phyloP scores from a whole-genome alignment of 2,329 filamentous ascomycete species.

The Nemania serpens region DNA sequence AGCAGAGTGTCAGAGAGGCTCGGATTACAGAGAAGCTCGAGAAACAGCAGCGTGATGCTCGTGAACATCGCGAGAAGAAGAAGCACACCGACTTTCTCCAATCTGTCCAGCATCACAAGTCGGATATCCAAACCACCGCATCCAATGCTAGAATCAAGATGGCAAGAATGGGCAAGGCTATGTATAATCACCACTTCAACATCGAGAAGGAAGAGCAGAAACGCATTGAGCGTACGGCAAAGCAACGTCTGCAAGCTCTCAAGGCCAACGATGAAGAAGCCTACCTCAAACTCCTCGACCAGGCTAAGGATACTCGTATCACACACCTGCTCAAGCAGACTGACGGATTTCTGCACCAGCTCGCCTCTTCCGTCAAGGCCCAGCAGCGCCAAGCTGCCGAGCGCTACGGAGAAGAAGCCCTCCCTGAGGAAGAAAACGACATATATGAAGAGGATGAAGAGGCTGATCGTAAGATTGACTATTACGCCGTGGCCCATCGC shows the following conservation, averaged over 20 bases:
- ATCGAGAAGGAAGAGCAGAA: conserved; percentile 99
- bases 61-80: conserved; percentile 96
- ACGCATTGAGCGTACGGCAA: conserved; percentile 94
- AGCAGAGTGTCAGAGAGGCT: conserved; percentile 92
- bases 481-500: conserved; percentile 97
- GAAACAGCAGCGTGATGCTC: conserved; percentile 96
- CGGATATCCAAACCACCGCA: conserved; percentile 74
- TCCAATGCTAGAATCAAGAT: conserved; percentile 72
- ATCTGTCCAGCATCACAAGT: conserved; percentile 80
- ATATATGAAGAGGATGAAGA: conserved; percentile 72
- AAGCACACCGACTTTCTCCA: conserved; percentile 92
- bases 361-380: conserved; percentile 90
- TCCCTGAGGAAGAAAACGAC: conserved; percentile 68
- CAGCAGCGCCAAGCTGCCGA: conserved; percentile 86
- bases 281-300: conserved; percentile 95
- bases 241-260: conserved; percentile 97
- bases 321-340: conserved; percentile 96
- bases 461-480: conserved; percentile 83
- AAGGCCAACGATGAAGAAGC: conserved; percentile 99
- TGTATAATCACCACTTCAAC: conserved; percentile 88
- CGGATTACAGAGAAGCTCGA: conserved; percentile 98
- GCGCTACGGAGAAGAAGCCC: conserved; percentile 70
- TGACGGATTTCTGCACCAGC: conserved; percentile 94
- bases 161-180: conserved; percentile 85
- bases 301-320: conserved; percentile 99